Conservation (phyloP, 192 early-diverging fungal species). For the Backusella australiensis region DNA sequence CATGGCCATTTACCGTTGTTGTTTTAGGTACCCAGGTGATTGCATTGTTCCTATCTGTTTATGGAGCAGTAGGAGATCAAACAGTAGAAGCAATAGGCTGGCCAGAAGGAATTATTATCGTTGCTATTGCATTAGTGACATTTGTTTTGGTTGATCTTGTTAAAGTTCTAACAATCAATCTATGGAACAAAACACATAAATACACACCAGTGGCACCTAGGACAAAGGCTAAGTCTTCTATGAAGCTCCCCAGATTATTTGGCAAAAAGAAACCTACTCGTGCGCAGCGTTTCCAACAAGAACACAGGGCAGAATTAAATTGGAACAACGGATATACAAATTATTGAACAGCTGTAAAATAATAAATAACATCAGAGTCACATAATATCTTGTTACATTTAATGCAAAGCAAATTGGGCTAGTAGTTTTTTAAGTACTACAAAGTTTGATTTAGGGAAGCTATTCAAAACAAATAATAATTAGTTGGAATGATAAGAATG, state of each 20-base stretch:
- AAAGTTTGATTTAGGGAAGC: not conserved
- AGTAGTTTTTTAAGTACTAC: not conserved
- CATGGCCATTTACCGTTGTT: constrained; percentile 52
- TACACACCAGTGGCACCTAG: not conserved
- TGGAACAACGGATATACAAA: not conserved
- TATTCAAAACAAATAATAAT: not conserved
- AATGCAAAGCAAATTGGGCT: not conserved
- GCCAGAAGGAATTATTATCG: constrained; percentile 46
- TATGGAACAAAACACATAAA: constrained; percentile 14
- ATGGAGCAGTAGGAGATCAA: constrained; percentile 39
- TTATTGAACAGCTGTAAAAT: not conserved
- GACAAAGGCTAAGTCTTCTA: not conserved
- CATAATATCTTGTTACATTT: not conserved
- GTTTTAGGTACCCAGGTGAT: constrained; percentile 70
- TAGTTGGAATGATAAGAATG: not conserved
- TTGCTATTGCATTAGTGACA: constrained; percentile 52
- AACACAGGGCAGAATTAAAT: not conserved
- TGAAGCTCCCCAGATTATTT: not conserved
- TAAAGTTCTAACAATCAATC: constrained; percentile 45
- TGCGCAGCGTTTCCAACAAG: constrained; percentile 4
- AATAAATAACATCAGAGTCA: not conserved
- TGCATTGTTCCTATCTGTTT: constrained; percentile 56
- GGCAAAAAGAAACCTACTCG: not conserved
- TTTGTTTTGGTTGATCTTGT: constrained; percentile 64
- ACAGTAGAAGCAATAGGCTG: constrained; percentile 42